Evolutionary conservation across 139 green algal species (phyloP).

Genomic region (Haematococcus lacustris): DNA sequence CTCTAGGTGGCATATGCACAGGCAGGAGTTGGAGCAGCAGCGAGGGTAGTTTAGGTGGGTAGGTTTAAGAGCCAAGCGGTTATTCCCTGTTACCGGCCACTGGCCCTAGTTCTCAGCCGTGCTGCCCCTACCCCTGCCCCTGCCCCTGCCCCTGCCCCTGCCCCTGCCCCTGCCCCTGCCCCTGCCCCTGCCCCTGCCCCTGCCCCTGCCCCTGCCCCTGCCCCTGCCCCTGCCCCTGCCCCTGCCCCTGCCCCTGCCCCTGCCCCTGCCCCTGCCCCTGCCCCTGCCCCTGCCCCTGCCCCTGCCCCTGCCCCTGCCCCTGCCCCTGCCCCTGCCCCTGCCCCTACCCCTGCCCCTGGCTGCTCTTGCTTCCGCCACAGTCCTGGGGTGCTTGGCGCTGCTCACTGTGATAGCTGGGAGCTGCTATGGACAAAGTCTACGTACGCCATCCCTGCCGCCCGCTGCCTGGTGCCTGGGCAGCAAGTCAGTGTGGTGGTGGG

Average conservation of each 20-base stretch:
- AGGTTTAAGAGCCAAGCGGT: neutral
- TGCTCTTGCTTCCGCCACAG: neutral
- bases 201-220: too few relatives aligned
- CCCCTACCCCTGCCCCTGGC: neutral
- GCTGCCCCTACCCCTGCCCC: too few relatives aligned
- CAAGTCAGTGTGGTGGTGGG: conserved; percentile 40
- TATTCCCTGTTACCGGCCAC: neutral
- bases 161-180: too few relatives aligned
- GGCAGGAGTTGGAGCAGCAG: neutral
- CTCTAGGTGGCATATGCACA: neutral
- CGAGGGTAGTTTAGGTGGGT: neutral
- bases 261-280: neutral
- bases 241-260: neutral
- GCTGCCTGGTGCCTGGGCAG: conserved; percentile 35
- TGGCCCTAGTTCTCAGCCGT: neutral
- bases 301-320: neutral
- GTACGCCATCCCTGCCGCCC: conserved; percentile 39
- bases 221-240: too few relatives aligned
- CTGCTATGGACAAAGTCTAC: conserved; percentile 53
- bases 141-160: too few relatives aligned
- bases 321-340: neutral
- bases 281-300: neutral
- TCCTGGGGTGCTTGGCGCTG: neutral
- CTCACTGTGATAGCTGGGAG: conserved; percentile 28
- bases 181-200: too few relatives aligned